Percentiles rank a stretch among this genome's conserved stretches.
phyloP scores from a whole-genome alignment of 139 green algal species.

The Nannochloris sp. region DNA sequence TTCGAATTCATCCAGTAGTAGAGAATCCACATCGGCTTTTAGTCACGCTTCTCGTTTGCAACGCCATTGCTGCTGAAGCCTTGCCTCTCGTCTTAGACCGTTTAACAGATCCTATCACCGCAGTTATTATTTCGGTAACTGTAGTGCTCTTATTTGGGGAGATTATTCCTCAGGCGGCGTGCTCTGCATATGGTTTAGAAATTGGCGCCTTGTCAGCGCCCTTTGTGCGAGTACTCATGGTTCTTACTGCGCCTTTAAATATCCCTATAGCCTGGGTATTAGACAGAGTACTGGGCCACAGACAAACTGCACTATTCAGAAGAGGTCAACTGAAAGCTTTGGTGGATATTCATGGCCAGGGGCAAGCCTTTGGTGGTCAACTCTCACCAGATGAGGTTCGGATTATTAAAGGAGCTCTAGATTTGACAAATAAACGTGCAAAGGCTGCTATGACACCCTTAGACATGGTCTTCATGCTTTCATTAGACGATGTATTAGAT shows the following conservation, averaged over 20 bases:
- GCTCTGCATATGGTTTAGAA: conserved; percentile 73
- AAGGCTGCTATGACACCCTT: conserved; percentile 70
- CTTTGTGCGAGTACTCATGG: conserved; percentile 73
- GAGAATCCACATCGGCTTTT: conserved; percentile 43
- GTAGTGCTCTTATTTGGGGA: conserved; percentile 65
- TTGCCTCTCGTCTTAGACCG: conserved; percentile 63
- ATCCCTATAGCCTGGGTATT: conserved; percentile 77
- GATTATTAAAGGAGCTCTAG: conserved; percentile 73
- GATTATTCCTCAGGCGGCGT: conserved; percentile 64
- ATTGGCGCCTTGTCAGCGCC: conserved; percentile 73
- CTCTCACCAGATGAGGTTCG: conserved; percentile 48
- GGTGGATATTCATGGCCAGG: conserved; percentile 70
- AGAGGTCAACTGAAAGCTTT: conserved; percentile 80
- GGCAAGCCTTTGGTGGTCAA: conserved; percentile 65
- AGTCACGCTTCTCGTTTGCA: conserved; percentile 54
- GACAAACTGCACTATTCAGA: conserved; percentile 59
- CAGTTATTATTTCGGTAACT: conserved; percentile 47
- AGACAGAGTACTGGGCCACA: conserved; percentile 66
- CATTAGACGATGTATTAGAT: conserved; percentile 52
- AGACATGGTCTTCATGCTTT: conserved; percentile 85
- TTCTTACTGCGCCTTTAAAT: conserved; percentile 31
- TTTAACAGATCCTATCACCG: conserved; percentile 47
- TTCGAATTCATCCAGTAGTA: conserved; percentile 32
- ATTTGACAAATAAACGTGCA: conserved; percentile 81
- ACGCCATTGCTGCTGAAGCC: conserved; percentile 48